A percentile compares a stretch with the other conserved stretches of the same genome.
phyloP scores from a whole-genome alignment of 495 filamentous ascomycete genomes.

The Tuber microsphaerosporum region DNA sequence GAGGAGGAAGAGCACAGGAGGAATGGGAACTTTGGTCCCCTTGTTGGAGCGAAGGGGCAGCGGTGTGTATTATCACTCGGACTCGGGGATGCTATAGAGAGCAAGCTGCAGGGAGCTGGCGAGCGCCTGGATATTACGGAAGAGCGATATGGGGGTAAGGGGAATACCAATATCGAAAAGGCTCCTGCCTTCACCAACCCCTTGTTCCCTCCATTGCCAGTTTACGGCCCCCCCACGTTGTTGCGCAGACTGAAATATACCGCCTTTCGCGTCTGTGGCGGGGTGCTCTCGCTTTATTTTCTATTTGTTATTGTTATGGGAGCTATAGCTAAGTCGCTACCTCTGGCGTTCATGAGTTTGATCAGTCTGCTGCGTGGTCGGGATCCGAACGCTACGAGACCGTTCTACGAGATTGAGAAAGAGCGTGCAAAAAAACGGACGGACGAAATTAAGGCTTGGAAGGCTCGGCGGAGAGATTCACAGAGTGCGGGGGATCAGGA shows the following conservation, averaged over 20 bases:
- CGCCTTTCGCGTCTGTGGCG: slow-evolving; percentile 57
- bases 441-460: slow-evolving; percentile 57
- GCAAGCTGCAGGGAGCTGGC: slow-evolving; percentile 1
- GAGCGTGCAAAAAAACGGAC: slow-evolving; percentile 50
- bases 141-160: neutral
- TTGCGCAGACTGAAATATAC: slow-evolving; percentile 58
- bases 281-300: slow-evolving; percentile 69
- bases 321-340: slow-evolving; percentile 57
- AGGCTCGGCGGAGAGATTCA: slow-evolving; percentile 43
- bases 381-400: slow-evolving; percentile 54
- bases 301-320: slow-evolving; percentile 68
- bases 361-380: slow-evolving; percentile 50
- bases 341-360: slow-evolving; percentile 46
- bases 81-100: slow-evolving; percentile 5
- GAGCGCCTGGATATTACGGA: slow-evolving; percentile 16
- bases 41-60: neutral
- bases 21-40: neutral
- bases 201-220: slow-evolving; percentile 77
- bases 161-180: slow-evolving; percentile 24
- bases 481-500: slow-evolving; percentile 40
- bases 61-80: slow-evolving; percentile 1
- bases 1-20: slow-evolving; percentile 6
- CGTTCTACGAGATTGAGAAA: slow-evolving; percentile 67
- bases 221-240: slow-evolving; percentile 68
- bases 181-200: slow-evolving; percentile 67